phyloP scores from a whole-genome alignment of 352 stramenopile species.

The Phytophthora hybrid region DNA sequence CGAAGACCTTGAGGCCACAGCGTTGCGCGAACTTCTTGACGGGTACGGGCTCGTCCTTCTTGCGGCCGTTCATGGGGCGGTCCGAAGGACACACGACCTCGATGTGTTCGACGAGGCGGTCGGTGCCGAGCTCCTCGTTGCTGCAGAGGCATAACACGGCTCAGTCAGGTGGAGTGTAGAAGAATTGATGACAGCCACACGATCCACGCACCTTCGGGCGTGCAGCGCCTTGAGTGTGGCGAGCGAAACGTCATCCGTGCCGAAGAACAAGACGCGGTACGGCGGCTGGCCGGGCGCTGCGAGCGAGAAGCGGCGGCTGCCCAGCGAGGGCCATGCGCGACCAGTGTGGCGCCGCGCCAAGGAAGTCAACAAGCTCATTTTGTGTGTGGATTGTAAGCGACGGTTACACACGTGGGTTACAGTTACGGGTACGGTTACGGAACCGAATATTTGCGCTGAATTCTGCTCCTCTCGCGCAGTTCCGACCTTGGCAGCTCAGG shows the following conservation, averaged over 20 bases:
- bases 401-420: background rate
- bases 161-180: background rate
- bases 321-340: conserved; percentile 10
- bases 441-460: conserved; percentile 26
- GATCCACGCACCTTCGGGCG: conserved; percentile 59
- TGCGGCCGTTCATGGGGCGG: conserved; percentile 73
- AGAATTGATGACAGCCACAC: conserved; percentile 8
- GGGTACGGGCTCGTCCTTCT: conserved; percentile 70
- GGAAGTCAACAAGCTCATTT: conserved; percentile 7
- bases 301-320: conserved; percentile 41
- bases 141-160: conserved; percentile 3
- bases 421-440: conserved; percentile 4
- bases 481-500: background rate
- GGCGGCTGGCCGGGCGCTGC: conserved; percentile 35
- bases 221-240: conserved; percentile 77
- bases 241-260: conserved; percentile 86
- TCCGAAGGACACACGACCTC: conserved; percentile 85
- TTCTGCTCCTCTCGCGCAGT: conserved; percentile 11
- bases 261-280: conserved; percentile 86
- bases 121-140: conserved; percentile 38
- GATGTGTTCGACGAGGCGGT: conserved; percentile 59
- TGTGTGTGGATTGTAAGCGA: background rate
- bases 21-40: conserved; percentile 79
- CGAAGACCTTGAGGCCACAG: conserved; percentile 62
- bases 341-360: conserved; percentile 3